These are phyloP conservation scores for Silene latifolia DNA, from an alignment of 148 eudicot genomes.

Conservation along the genomic window DNA sequence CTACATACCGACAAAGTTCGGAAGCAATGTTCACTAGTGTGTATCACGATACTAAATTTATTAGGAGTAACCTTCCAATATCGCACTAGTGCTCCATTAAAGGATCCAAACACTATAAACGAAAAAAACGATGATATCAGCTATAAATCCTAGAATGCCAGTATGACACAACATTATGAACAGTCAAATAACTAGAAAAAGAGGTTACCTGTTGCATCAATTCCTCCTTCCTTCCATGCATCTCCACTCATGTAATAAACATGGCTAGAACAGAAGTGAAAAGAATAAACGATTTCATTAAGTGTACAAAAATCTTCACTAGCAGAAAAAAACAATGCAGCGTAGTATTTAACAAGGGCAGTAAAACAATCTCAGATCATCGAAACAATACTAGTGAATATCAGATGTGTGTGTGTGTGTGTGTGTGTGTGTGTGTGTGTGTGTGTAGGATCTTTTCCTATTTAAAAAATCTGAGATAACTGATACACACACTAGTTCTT, in stretches of 20 bases:
- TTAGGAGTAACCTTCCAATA: background rate
- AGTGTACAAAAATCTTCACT: conserved; percentile 5
- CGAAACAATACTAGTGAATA: too few species aligned
- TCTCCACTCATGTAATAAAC: conserved; percentile 99
- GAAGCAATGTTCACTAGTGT: background rate
- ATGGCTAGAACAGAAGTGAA: conserved; percentile 55
- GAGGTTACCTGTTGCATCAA: conserved; percentile 91
- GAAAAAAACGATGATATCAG: background rate
- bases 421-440: too few species aligned
- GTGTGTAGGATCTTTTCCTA: too few species aligned
- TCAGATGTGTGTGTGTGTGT: too few species aligned
- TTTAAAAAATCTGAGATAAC: too few species aligned
- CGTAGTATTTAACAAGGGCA: too few species aligned
- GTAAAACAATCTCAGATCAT: too few species aligned
- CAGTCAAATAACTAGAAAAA: conserved; percentile 13
- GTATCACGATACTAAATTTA: background rate
- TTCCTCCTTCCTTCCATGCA: conserved; percentile 99
- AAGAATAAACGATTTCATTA: conserved; percentile 21
- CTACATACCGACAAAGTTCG: background rate
- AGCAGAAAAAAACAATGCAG: background rate
- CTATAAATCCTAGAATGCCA: background rate
- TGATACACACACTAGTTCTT: too few species aligned
- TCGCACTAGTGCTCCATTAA: background rate
- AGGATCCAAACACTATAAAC: background rate
- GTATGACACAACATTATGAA: conserved; percentile 1